A percentile compares a stretch with the other conserved stretches of the same genome.
These are phyloP conservation scores for Suillus sp. DNA, from an alignment of 768 basidiomycete genomes.

Conservation along the genomic window DNA sequence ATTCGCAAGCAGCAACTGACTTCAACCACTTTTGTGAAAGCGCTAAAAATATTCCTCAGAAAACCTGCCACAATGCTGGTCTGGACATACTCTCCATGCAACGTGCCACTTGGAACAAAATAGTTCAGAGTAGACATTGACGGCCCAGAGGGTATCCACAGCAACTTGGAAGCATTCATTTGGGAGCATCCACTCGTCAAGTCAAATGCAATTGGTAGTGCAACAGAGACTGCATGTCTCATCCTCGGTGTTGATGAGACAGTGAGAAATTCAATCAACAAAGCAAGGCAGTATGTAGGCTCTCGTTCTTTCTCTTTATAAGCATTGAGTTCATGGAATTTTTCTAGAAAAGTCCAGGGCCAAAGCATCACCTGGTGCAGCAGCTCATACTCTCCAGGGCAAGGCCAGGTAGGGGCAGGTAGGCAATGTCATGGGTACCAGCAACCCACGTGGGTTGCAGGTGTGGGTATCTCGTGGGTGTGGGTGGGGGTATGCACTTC, in stretches of 20 bases:
- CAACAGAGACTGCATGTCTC: constrained; percentile 93
- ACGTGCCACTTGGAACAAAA: constrained; percentile 79
- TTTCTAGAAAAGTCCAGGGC: constrained; percentile 72
- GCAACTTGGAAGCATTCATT: constrained; percentile 97
- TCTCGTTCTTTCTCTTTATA: constrained; percentile 6
- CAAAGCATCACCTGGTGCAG: constrained; percentile 90
- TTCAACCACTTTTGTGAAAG: constrained; percentile 87
- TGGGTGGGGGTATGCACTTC: no score
- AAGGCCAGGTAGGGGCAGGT: no score
- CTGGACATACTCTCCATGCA: constrained; percentile 96
- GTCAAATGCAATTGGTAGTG: constrained; percentile 92
- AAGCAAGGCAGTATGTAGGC: constrained; percentile 77
- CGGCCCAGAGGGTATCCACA: constrained; percentile 79
- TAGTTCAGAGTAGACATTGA: constrained; percentile 98
- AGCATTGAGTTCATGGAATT: constrained; percentile 23
- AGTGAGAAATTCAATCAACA: constrained; percentile 80
- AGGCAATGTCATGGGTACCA: no score
- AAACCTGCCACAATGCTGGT: constrained; percentile 98
- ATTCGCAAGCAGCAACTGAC: constrained; percentile 90
- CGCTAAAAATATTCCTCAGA: constrained; percentile 97
- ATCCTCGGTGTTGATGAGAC: constrained; percentile 98
- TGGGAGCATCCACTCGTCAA: constrained; percentile 96
- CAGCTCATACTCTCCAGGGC: constrained; percentile 81
- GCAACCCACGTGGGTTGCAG: no score
- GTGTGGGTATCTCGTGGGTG: no score